A percentile compares a stretch with the other conserved stretches of the same genome.
phyloP scores from a whole-genome alignment of 176 grass and related monocot genomes.

The Poa pratensis region DNA sequence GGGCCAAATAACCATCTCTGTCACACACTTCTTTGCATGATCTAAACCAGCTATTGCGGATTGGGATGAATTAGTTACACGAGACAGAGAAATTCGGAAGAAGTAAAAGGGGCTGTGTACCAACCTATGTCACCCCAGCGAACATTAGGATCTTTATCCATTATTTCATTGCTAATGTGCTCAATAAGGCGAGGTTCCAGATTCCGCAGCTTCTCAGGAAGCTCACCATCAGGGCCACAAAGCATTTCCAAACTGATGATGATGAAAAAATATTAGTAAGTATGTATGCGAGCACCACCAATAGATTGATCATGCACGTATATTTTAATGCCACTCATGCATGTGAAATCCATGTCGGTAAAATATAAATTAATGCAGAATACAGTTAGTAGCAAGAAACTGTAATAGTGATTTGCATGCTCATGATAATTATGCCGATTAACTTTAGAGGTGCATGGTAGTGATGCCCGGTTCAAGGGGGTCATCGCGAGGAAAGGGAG shows the following conservation, averaged over 20 bases:
- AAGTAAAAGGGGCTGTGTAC: slow-evolving; percentile 30
- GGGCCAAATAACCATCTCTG: slow-evolving; percentile 97
- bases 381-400: slow-evolving; percentile 7
- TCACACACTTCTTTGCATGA: slow-evolving; percentile 99
- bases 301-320: background rate
- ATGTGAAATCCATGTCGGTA: background rate
- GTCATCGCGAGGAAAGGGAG: background rate
- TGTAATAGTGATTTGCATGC: slow-evolving; percentile 2
- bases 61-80: slow-evolving; percentile 48
- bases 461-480: background rate
- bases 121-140: slow-evolving; percentile 95
- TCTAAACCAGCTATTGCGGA: slow-evolving; percentile 84
- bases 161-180: slow-evolving; percentile 98
- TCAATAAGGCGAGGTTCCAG: slow-evolving; percentile 94
- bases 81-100: slow-evolving; percentile 24
- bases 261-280: slow-evolving; percentile 30
- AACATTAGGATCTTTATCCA: slow-evolving; percentile 99
- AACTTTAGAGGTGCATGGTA: slow-evolving; percentile 13
- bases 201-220: slow-evolving; percentile 96
- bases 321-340: slow-evolving; percentile 18
- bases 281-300: slow-evolving; percentile 21
- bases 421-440: slow-evolving; percentile 6
- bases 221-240: slow-evolving; percentile 86
- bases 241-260: slow-evolving; percentile 82
- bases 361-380: slow-evolving; percentile 29